These are phyloP conservation scores for Ophiosphaerella korrae DNA, from an alignment of 2,329 filamentous ascomycete genomes.

Conservation along the genomic window DNA sequence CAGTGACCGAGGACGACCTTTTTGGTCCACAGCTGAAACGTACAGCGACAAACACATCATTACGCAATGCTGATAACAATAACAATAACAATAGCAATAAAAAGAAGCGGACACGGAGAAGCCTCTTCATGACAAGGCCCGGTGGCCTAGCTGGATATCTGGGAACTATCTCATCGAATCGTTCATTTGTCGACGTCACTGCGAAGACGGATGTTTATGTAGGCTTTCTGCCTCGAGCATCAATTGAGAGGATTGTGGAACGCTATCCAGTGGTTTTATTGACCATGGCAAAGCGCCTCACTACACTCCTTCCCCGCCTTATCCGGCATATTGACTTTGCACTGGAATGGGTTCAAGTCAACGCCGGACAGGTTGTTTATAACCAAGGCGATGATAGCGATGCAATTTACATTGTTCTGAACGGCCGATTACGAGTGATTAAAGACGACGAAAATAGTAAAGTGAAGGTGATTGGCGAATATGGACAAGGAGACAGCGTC, in stretches of 20 bases:
- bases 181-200: constrained; percentile 94
- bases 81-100: constrained; percentile 50
- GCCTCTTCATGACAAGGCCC: constrained; percentile 89
- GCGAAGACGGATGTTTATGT: constrained; percentile 99
- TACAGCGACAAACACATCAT: constrained; percentile 28
- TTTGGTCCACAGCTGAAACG: constrained; percentile 37
- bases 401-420: constrained; percentile 96
- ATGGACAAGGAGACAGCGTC: constrained; percentile 95
- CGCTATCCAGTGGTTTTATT: constrained; percentile 88
- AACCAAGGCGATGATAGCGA: constrained; percentile 95
- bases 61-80: constrained; percentile 35
- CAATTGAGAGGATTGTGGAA: constrained; percentile 90
- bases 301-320: constrained; percentile 82
- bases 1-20: constrained; percentile 44
- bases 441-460: constrained; percentile 80
- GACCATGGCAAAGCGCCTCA: constrained; percentile 94
- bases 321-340: constrained; percentile 98
- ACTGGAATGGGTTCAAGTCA: constrained; percentile 96
- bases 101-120: constrained; percentile 65
- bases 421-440: constrained; percentile 85
- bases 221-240: constrained; percentile 84
- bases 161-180: constrained; percentile 89
- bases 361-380: constrained; percentile 91
- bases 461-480: constrained; percentile 87
- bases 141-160: constrained; percentile 94